Base-by-base conservation (phyloP, 345 rosid species). In the Schrenkiella parvula region DNA sequence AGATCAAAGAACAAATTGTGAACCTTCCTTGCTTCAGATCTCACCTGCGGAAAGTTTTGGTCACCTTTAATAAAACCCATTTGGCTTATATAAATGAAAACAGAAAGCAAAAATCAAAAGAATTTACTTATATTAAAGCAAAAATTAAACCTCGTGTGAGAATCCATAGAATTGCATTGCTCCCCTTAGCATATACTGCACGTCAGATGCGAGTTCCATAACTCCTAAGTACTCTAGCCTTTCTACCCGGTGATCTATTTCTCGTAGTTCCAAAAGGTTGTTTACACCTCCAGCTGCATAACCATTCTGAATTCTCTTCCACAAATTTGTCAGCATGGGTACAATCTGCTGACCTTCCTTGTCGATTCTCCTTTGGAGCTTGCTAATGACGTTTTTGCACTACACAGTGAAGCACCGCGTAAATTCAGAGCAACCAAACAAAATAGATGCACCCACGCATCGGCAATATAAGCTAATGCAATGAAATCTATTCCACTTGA, bases 321-420 rank as follows among this genome's bases (percentile, higher is more conserved):
- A 95, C 66, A 95, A 71, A 79, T 84, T 86, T 6, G 96, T 85
- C 71, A 95, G 81, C 79, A 92, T 86, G 42, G 99, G 99, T 56
- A 92, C 90, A 77, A 95, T 90, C 59, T 90, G 92, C 75, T 85
- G 93, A 54, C 99, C 99, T 83, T 95, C 98, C 81, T 92, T 95
- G 51, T 82, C 92, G 19, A 95, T 82, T 79, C 91, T 88, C 77
- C 91, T 86, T 71, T 89, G 97, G 54, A 95, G 89, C 88, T 95
- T 95, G 89, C 86, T 82, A 21, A 89, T 70, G 47, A 88, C 99
- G 75, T 80, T 90, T 82, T 92, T 95, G 82, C 93, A 92, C 99
- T 95, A 87, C 77, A 73, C 28, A 78, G 53, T 44, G 18, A 29
- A 70, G 47, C 41, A 56, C 5, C 12, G 2, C 13, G 44, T 18